Base-by-base conservation (phyloP, 768 basidiomycete genomes). In the Tylopilus intermedius region DNA sequence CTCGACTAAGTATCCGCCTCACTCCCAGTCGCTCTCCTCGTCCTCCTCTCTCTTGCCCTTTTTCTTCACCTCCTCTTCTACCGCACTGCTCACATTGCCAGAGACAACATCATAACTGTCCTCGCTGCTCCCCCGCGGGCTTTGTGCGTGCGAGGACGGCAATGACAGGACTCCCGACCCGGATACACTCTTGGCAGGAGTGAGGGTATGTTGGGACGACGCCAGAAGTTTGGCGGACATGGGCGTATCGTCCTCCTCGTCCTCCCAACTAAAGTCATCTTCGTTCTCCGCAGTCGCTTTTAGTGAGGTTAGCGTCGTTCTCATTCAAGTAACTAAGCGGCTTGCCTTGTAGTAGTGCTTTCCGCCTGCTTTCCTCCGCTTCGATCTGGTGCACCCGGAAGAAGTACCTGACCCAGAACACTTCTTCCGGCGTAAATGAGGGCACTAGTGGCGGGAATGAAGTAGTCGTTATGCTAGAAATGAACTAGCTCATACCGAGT, bases 201-300 rank as follows among this genome's bases (percentile, higher is more conserved):
- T 63, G 10, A 62, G 61, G 29, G 60, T 66, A 39, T 57, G 65
- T 38, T 63, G 58, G 30, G 67, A 59, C 40, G 60, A 58, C 49
- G 51, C 48, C 46, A 63, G 49, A 41, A 53, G 51, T 41, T 55
- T 57, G 33, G 54, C 44, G 14, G 50, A 42, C 32, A 41, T 54
- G 0, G 46, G 6, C 8, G 40, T 10, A 18, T 88, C 86, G n/a
- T 91, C 90, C n/a, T 94, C 91, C 47, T 85, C 83, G 50, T 90
- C 90, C 65, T 94, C 92, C 92, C 92, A 95, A 61, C 82, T 88
- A 69, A 95, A 93, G 53, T 90, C 86, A 32, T 94, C 93, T 42
- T 95, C 93, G 26, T 78, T 81, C 52, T 86, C 82, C 8, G 74
- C 68, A 4, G 83, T 74, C n/a, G 78, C 82, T 84, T 56, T 52